Evolutionary conservation across 371 early-diverging fungal genomes (phyloP), one percentile per base, ranked within the genome.

Genomic region (Lichtheimia ramosa): DNA sequence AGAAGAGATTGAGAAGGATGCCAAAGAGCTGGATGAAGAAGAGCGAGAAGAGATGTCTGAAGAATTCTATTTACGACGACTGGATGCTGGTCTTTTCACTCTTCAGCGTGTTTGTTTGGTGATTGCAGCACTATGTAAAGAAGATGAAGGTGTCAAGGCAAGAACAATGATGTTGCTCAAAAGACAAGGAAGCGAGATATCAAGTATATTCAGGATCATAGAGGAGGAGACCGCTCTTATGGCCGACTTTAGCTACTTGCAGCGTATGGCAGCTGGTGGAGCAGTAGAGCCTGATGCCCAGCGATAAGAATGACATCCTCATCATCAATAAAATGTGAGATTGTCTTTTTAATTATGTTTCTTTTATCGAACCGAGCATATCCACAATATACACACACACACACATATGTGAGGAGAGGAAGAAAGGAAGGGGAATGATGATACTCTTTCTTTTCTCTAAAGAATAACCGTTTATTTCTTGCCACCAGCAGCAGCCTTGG

Each of bases 1-100:
- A 15, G 61, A 67, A 49, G 82, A 83, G 40, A 79, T 74, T 14
- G 70, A 68, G 39, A 66, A 83, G 15, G 75, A 80, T 40, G 83
- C 72, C 28, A 73, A 71, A 27, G 81, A 69, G 8, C 68, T 85
- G 21, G 82, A 82, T 6, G 62, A 71, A 50, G 74, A 76, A 21
- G 83, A 81, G 34, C 75, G 82, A 3, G 85, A 83, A 34, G 83
- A 80, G 16, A 77, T 71, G 21, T 87, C 84, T 54, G 88, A 84
- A 50, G 85, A 88, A 41, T 71, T 77, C 1, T 69, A 76, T 68
- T 55, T 91, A 46, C 62, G 82, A 50, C 79, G 93, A 43, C 62
- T 95, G 60, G 90, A 89, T 49, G 87, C 90, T 0, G 96, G 96
- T 0, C 66, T 95, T 50, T 95, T 92, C 62, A 87, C 90, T 28